Evolutionary conservation across 2,329 filamentous ascomycete genomes (phyloP), one percentile per base, ranked within the genome.

Genomic region (Chaetomium sp.): DNA sequence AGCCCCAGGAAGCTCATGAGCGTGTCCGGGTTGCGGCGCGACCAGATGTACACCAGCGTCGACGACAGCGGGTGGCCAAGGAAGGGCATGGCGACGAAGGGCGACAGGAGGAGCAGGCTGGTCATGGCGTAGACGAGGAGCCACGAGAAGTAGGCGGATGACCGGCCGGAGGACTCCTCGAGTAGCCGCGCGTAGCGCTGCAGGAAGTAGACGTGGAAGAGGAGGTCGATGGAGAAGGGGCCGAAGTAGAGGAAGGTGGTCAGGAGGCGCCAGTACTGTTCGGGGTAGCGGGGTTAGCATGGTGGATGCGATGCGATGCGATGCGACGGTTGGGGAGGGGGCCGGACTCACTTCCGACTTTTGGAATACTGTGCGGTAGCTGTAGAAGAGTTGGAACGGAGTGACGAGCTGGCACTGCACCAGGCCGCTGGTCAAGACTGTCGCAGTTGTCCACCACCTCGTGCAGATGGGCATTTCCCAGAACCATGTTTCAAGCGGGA

Each of bases 181-280:
- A 99, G 87, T 51, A 98, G 90, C 58, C 95, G 90, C 7, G 94
- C 93, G 78, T 99, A 99, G 64, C 95, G 90, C 76, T 97, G 93
- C 64, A 97, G 89, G 80, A 99, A 99, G 85, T 97, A 99, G 76
- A 98, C 91, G 77, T 98, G 94, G 82, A 97, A 98, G 71, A 98
- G 84, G 49, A 99, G 88, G 76, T 98, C 95, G 74, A 99, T 87
- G 33, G 90, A 95, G 69, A 98, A 87, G 2, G 94, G 93, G 2
- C 95, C 95, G 75, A 98, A 98, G 81, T 98, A 99, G 74, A 98
- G 87, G 80, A 99, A 99, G 1, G 94, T 97, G 2, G 94, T 96
- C 49, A 97, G 74, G n/a, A 99, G 83, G 49, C 95, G 90, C 95
- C 95, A 99, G 78, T 97, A 98, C 92, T 97, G 69, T 70, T 9